Percentiles rank a stretch among this genome's conserved stretches.
phyloP scores from a whole-genome alignment of 768 basidiomycete genomes.

The Gautieria morchelliformis region DNA sequence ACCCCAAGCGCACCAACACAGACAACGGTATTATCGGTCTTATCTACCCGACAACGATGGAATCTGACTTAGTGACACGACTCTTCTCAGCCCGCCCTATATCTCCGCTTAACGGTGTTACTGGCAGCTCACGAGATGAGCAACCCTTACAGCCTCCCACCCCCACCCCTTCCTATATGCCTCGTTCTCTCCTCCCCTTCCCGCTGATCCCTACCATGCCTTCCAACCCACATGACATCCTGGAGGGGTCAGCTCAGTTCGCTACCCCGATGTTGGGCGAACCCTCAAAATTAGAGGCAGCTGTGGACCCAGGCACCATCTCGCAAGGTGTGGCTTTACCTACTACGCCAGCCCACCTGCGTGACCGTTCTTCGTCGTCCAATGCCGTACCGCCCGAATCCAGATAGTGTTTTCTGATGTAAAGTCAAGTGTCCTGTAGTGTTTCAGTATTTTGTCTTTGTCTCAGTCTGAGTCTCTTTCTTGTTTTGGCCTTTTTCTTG shows the following conservation, averaged over 20 bases:
- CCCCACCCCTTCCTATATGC: neutral
- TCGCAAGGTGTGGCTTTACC: neutral
- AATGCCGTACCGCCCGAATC: neutral
- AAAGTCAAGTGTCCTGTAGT: no score
- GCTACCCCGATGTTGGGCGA: constrained; percentile 1
- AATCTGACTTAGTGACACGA: no score
- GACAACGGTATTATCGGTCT: no score
- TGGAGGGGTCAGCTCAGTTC: neutral
- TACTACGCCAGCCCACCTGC: neutral
- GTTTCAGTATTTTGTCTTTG: no score
- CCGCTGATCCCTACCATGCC: neutral
- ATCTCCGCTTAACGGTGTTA: no score
- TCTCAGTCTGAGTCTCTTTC: no score
- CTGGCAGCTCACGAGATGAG: constrained; percentile 52
- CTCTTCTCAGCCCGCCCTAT: no score
- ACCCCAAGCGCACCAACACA: no score
- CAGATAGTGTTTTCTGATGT: neutral
- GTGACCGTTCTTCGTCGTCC: neutral
- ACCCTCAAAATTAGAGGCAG: neutral
- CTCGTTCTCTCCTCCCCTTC: neutral
- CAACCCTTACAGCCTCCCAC: constrained; percentile 9
- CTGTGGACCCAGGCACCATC: no score
- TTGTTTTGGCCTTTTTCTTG: no score
- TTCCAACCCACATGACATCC: neutral
- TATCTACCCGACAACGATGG: no score